Conservation (phyloP, 78 protist species). For the slime mould (Dictyostelium discoideum) region DNA sequence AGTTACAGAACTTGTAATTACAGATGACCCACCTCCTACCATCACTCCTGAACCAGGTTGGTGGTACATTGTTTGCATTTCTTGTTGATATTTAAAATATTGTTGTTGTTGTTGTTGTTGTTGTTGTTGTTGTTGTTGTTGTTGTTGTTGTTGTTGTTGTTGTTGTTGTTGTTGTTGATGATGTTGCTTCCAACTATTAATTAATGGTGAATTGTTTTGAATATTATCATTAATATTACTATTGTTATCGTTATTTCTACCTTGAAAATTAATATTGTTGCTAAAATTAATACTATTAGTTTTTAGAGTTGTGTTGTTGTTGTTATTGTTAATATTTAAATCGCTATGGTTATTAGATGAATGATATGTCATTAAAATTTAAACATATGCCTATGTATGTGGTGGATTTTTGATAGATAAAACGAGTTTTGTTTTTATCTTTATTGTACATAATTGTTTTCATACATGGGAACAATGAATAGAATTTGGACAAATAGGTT, state of each 20-base stretch:
- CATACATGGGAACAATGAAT: not conserved
- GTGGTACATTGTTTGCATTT: not conserved
- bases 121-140: not conserved
- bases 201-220: conserved; percentile 9
- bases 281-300: not conserved
- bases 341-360: not conserved
- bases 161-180: not conserved
- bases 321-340: not conserved
- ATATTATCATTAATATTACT: not conserved
- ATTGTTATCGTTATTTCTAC: not conserved
- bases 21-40: not conserved
- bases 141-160: not conserved
- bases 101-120: not conserved
- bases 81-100: not conserved
- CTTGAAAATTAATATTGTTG: not conserved
- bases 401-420: not conserved
- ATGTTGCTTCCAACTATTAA: not conserved
- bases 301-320: not conserved
- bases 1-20: not conserved
- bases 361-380: not conserved
- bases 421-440: not conserved
- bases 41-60: not conserved
- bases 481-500: too few species aligned
- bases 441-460: not conserved
- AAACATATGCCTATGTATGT: not conserved